Evolutionary conservation across 345 rosid genomes (phyloP), one percentile per base, ranked within the genome.

Genomic region (Sisymbrium altissimum): DNA sequence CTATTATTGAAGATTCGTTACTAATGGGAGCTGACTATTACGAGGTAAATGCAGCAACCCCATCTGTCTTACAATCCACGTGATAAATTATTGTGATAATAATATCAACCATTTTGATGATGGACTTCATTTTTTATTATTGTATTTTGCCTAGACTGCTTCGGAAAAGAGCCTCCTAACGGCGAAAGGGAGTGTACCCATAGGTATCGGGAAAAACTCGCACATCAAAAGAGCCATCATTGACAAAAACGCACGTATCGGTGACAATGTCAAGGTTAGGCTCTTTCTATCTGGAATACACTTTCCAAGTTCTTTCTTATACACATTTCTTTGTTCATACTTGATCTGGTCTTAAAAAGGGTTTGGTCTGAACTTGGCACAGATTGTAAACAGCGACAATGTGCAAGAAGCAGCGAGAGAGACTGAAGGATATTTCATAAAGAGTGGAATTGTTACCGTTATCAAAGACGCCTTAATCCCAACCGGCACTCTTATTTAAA

Each of bases 21-120:
- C 59, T 93, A 71, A 93, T 93, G 98, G 98, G 98, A 68, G 98
- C 98, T 53, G 98, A 93, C 79, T 93, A 93, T 68, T 93, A 92
- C 63, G 97, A 92, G 96, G 97, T 88, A 83, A 68, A 12, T 56
- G 57, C 40, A 55, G 57, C 30, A 53, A 11, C 33, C 18, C 30
- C 40, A 30, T 49, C 1, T 27, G 29, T 46, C 17, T 46, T 14
- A 15, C 56, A 25, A 50, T 32, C 35, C 25, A 18, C 12, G 30
- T 19, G 11, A 8, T 18, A 35, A 35, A 17, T 0, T 33, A 44
- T 29, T 44, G 39, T 29, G 19, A 59, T 38, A 23, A 59, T 48
- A 15, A 36, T 36, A 25, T 14, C 49, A 41, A 8, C 27, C 27
- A 32, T 63, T 21, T 23, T 23, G 3, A 21, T 53, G 18, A 38